Evolutionary conservation across 257 asterid genomes (phyloP), one percentile per base, ranked within the genome.

Genomic region (Solanum pennellii): DNA sequence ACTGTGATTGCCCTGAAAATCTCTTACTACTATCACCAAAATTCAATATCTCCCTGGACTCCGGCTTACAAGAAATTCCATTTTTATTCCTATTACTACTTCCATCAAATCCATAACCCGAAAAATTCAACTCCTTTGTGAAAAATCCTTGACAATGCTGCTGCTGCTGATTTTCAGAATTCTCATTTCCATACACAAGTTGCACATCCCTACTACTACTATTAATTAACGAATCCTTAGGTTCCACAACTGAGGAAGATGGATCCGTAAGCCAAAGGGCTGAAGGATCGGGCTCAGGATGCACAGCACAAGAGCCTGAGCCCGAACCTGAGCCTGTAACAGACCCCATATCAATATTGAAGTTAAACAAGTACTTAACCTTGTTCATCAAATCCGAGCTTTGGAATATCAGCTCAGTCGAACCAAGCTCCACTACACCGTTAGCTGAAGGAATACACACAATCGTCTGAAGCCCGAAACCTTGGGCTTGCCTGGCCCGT

Each of bases 391-490:
- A 92, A 92, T 95, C 98, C 7, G 93, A 88, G 88, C 92, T 95
- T 88, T 95, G 96, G 84, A 87, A 93, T 39, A 96, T 94, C 83
- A 92, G 23, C 3, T 93, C 98, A 9, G 97, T 91, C 3, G 98
- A 96, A 12, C 98, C 99, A 66, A 96, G 93, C 95, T 96, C 99
- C 1, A 96, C 98, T 21, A 96, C 98, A 45, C 98, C 99, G 89
- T 90, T 96, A 12, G 94, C 89, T 6, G 93, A 89, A 1, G 99
- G 99, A 4, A 96, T 89, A 82, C 98, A 94, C 1, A 94, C 99
- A 35, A 96, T 49, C 16, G 98, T 96, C 85, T 92, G 95, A 21
- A 96, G 89, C 76, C 99, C 99, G 84, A 90, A 93, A 0, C 91
- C 90, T 79, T 83, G 94, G 0, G 97, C 98, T 89, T 95, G 97